Evolutionary conservation across 371 early-diverging fungal genomes (phyloP).

Genomic region (Batkoa obscura): DNA sequence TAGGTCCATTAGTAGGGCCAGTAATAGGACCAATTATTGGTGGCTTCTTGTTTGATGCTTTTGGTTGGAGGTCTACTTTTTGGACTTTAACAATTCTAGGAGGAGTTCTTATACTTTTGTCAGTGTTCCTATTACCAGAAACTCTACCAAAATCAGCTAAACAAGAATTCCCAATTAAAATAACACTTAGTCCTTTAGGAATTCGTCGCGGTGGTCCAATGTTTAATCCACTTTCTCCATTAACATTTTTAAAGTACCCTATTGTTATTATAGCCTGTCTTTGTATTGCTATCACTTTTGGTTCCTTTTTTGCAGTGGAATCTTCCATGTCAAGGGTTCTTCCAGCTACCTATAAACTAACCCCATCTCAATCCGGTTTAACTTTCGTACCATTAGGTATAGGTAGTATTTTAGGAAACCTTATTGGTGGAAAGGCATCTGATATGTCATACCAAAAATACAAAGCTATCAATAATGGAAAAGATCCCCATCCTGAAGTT

Average conservation of each 20-base stretch:
- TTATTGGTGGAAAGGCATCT: not conserved
- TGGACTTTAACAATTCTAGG: constrained; percentile 31
- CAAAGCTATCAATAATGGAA: not conserved
- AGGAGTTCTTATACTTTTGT: constrained; percentile 11
- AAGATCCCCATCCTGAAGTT: not conserved
- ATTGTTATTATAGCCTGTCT: not conserved
- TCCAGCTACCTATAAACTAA: not conserved
- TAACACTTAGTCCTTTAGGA: not conserved
- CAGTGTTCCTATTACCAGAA: constrained; percentile 39
- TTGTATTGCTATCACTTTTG: constrained; percentile 5
- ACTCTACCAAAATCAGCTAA: constrained; percentile 21
- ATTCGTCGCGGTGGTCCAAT: not conserved
- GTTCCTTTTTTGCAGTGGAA: not conserved
- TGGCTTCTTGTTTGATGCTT: constrained; percentile 21
- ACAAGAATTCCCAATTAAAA: not conserved
- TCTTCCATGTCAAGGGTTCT: not conserved
- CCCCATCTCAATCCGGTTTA: not conserved
- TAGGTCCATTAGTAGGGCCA: constrained; percentile 34
- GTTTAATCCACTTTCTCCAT: constrained; percentile 13
- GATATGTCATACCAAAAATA: not conserved
- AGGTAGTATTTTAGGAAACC: not conserved
- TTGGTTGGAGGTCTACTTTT: constrained; percentile 44
- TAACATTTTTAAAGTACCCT: constrained; percentile 20
- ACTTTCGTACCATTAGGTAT: not conserved
- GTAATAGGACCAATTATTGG: constrained; percentile 24